Evolutionary conservation across 176 grass and related monocot species (phyloP), one percentile per base, ranked within the genome.

Genomic region (Pharus latifolius): DNA sequence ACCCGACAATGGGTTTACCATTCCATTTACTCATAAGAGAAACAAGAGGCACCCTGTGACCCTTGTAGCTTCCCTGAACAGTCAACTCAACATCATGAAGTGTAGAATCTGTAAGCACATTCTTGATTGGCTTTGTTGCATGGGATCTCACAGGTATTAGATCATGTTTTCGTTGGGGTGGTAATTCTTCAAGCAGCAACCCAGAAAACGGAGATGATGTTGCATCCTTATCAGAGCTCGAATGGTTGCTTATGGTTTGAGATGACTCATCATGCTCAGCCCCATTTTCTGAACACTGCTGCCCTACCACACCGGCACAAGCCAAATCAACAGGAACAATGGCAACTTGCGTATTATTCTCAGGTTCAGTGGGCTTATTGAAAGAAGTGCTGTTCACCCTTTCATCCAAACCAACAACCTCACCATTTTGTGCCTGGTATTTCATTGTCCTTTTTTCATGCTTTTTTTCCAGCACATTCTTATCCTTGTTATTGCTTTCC

Each of bases 11-110:
- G 24, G 85, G 84, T 79, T 91, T 91, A 65, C 87, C 76, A n/a
- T 83, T 88, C 76, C 89, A 86, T 88, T 84, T 91, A 88, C 90
- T 99, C 82, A 85, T 82, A 42, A 99, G 96, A 65, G 96, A 99
- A 56, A 99, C 85, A 56, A 99, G 82, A 22, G 96, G 96, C 18
- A 79, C 84, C 20, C 60, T 87, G 11, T 88, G 69, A 46, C 82
- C 82, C 65, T 88, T 84, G 78, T 88, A 86, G 78, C 63, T 88
- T 73, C 87, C 70, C 84, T 86, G 79, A n/a, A 86, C 87, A 72
- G 77, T 63, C 76, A 99, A 52, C 61, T 95, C 87, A 67, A 99
- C 87, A 50, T 95, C 90, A 75, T 88, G 86, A 26, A 95, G 38
- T 75, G 23, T 63, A 61, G 40, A 71, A 32, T 76, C 82, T 86